Evolutionary conservation across 768 basidiomycete genomes (phyloP).

Genomic region (Boletus edulis): DNA sequence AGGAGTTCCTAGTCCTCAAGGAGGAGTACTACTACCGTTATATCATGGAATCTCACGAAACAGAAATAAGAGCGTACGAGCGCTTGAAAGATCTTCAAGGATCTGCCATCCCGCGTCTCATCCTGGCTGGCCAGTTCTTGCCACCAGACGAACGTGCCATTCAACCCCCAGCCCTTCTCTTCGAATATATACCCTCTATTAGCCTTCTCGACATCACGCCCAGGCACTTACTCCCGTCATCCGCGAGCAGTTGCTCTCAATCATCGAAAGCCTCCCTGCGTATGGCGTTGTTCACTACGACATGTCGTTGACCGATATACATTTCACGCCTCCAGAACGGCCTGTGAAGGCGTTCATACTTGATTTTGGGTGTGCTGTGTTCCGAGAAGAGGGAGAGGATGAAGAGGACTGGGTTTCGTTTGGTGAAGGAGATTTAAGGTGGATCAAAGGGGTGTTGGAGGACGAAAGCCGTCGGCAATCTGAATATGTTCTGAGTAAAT

Average conservation of each 20-base stretch:
- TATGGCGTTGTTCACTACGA: constrained; percentile 3
- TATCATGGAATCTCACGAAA: background rate
- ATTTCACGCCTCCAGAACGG: background rate
- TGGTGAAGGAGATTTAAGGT: too few relatives aligned
- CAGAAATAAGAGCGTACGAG: background rate
- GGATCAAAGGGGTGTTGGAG: too few relatives aligned
- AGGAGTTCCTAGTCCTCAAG: background rate
- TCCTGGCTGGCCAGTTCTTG: background rate
- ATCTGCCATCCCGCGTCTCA: background rate
- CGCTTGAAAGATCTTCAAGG: constrained; percentile 1
- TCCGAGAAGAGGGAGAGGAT: too few relatives aligned
- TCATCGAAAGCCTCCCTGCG: background rate
- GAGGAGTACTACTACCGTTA: background rate
- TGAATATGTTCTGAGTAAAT: too few relatives aligned
- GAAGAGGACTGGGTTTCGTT: too few relatives aligned
- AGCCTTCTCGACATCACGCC: background rate
- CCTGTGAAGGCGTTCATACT: background rate
- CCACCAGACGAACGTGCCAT: background rate
- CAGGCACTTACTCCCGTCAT: background rate
- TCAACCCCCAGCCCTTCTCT: background rate
- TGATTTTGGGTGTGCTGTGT: background rate
- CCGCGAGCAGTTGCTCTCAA: background rate
- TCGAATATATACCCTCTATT: constrained; percentile 9
- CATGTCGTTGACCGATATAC: background rate
- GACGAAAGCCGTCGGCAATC: too few relatives aligned